Evolutionary conservation across 2,329 filamentous ascomycete species (phyloP).

Genomic region (Botrytis porri): DNA sequence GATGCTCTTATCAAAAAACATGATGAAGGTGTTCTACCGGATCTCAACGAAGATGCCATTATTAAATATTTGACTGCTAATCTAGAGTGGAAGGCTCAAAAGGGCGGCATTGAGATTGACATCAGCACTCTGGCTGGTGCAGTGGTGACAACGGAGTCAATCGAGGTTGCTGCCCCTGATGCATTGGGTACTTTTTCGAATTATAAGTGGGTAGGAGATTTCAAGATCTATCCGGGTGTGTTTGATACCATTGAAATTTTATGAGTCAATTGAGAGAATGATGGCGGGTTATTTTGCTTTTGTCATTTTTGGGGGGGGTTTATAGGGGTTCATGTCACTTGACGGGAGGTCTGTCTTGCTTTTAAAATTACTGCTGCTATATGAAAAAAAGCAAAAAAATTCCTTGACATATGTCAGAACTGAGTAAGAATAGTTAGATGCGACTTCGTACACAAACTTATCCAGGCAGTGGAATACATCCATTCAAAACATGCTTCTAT

Average conservation of each 20-base stretch:
- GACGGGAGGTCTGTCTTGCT: background rate
- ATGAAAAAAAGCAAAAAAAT: background rate
- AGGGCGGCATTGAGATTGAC: conserved; percentile 5
- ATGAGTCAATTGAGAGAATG: background rate
- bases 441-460: background rate
- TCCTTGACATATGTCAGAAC: background rate
- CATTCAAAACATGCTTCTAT: background rate
- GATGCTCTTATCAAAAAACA: conserved; percentile 36
- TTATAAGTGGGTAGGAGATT: conserved; percentile 18
- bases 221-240: conserved; percentile 12
- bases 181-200: conserved; percentile 10
- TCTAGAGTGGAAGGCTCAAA: conserved; percentile 29
- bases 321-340: background rate
- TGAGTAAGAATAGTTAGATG: background rate
- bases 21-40: conserved; percentile 28
- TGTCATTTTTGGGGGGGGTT: background rate
- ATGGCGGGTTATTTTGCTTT: background rate
- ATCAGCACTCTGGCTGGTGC: background rate
- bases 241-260: background rate
- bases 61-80: conserved; percentile 32
- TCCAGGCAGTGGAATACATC: background rate
- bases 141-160: conserved; percentile 1
- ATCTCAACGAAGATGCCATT: conserved; percentile 33
- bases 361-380: background rate
- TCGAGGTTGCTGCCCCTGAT: conserved; percentile 9